Percentiles rank a stretch among this genome's conserved stretches.
These are phyloP conservation scores for Spinacia oleracea DNA, from an alignment of 179 eudicot genomes.

Conservation along the genomic window DNA sequence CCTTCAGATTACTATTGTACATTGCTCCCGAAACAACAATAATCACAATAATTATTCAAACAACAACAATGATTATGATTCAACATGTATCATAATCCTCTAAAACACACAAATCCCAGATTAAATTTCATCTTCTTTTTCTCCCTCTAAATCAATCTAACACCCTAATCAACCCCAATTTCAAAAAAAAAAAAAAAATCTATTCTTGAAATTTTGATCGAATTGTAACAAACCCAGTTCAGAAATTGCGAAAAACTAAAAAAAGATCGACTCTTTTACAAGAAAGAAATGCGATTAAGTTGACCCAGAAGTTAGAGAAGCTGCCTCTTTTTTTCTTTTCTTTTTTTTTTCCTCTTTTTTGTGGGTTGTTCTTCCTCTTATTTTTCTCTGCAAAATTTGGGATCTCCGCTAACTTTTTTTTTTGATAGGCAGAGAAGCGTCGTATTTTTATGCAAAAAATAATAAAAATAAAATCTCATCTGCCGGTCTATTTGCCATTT, in stretches of 20 bases:
- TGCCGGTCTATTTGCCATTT: conserved; percentile 13
- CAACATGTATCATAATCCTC: conserved; percentile 36
- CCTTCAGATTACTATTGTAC: conserved; percentile 62
- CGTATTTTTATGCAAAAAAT: neutral
- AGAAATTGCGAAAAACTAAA: neutral
- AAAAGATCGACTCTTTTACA: neutral
- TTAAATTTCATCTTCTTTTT: neutral
- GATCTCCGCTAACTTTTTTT: neutral
- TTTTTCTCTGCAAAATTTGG: conserved; percentile 10
- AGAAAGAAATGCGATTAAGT: conserved; percentile 13
- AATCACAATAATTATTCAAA: conserved; percentile 22
- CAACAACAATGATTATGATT: conserved; percentile 21
- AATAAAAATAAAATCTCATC: neutral
- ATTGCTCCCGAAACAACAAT: conserved; percentile 29
- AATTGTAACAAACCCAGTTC: conserved; percentile 22
- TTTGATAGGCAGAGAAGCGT: conserved; percentile 1
- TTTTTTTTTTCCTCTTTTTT: neutral
- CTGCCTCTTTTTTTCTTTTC: neutral
- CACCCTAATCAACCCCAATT: neutral
- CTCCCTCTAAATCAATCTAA: conserved; percentile 4
- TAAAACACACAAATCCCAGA: conserved; percentile 18
- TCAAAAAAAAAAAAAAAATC: neutral
- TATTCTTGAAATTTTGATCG: neutral
- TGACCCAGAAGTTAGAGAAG: conserved; percentile 26
- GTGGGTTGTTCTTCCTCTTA: too few species aligned